phyloP scores from a whole-genome alignment of 352 stramenopile genomes.

The Globisporangium takayamanum region DNA sequence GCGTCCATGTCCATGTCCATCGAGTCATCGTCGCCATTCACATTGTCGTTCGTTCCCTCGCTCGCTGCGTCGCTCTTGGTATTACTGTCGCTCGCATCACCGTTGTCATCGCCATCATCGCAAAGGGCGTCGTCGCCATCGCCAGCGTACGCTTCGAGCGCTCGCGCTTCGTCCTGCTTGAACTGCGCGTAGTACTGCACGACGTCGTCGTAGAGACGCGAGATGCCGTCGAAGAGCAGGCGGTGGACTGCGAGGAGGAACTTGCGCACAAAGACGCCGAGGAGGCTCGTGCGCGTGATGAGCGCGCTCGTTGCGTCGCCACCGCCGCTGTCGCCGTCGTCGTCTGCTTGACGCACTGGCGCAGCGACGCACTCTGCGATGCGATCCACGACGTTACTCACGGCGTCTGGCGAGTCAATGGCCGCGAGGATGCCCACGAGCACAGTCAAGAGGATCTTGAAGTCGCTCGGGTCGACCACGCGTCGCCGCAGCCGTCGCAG shows the following conservation, averaged over 20 bases:
- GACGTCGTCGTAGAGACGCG: slow-evolving; percentile 57
- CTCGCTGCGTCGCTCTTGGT: background rate
- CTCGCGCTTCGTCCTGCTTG: slow-evolving; percentile 21
- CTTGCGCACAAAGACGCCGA: slow-evolving; percentile 64
- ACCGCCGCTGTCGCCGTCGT: slow-evolving; percentile 11
- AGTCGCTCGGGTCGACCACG: slow-evolving; percentile 30
- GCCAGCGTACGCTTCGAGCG: background rate
- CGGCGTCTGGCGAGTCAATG: slow-evolving; percentile 57
- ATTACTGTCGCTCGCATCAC: background rate
- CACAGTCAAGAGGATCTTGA: slow-evolving; percentile 33
- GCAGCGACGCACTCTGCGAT: slow-evolving; percentile 56
- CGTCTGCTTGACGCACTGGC: slow-evolving; percentile 7
- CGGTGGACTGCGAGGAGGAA: slow-evolving; percentile 57
- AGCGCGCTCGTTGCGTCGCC: slow-evolving; percentile 40
- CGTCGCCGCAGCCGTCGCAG: slow-evolving; percentile 37
- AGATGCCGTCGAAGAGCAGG: slow-evolving; percentile 66
- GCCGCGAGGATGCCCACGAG: slow-evolving; percentile 43
- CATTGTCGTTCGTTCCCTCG: background rate
- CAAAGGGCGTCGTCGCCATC: background rate
- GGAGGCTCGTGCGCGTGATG: slow-evolving; percentile 43
- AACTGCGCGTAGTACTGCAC: slow-evolving; percentile 43
- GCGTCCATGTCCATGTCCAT: slow-evolving; percentile 11
- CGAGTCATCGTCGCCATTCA: background rate
- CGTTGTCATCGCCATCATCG: slow-evolving; percentile 1
- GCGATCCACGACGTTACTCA: slow-evolving; percentile 59